A percentile compares a stretch with the other conserved stretches of the same genome.
Conservation (phyloP, 805 yeast genomes). For the Torulaspora indica region DNA sequence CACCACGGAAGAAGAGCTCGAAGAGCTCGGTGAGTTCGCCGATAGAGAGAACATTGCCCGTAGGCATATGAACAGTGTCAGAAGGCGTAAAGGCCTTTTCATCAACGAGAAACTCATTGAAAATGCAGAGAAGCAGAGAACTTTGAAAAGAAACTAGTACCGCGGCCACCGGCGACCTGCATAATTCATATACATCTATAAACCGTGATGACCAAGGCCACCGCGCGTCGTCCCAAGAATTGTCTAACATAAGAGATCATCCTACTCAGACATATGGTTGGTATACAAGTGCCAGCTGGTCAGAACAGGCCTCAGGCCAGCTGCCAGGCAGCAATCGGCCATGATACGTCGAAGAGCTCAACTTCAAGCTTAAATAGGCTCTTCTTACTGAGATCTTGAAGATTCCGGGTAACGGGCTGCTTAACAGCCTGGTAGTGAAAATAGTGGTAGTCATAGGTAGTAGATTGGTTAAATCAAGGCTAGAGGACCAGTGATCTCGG, state of each 20-base stretch:
- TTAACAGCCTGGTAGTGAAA: background rate
- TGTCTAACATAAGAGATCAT: no score
- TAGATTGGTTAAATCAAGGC: background rate
- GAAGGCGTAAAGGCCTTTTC: conserved; percentile 83
- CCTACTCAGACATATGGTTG: no score
- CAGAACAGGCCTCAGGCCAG: no score
- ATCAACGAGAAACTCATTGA: conserved; percentile 86
- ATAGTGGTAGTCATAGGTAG: background rate
- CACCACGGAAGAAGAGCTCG: conserved; percentile 91
- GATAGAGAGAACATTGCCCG: conserved; percentile 90
- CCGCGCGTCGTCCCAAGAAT: background rate
- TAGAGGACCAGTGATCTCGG: no score
- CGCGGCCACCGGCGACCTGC: background rate
- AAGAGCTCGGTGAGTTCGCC: conserved; percentile 86
- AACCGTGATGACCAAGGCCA: background rate
- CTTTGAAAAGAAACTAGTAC: conserved; percentile 60
- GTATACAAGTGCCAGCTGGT: no score
- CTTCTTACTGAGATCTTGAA: no score
- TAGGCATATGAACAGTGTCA: conserved; percentile 72
- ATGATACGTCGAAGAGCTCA: no score
- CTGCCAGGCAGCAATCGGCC: no score
- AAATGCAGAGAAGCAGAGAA: conserved; percentile 92
- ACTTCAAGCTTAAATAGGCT: no score
- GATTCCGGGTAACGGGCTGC: background rate
- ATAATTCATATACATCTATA: background rate